These are phyloP conservation scores for Acer campestre DNA, from an alignment of 345 rosid species.

Conservation along the genomic window DNA sequence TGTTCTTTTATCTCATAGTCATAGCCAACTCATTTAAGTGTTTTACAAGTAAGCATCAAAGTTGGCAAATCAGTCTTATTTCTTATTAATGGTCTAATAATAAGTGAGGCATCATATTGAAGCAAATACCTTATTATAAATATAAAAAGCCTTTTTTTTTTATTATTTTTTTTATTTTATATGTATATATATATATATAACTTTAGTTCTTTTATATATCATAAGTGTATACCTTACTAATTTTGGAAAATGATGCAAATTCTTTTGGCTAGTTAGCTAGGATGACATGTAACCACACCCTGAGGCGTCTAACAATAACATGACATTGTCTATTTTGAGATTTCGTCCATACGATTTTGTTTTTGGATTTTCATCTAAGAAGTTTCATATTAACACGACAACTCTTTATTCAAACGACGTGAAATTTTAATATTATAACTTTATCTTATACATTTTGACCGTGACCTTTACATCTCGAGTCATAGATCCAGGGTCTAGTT, in stretches of 20 bases:
- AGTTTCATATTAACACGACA: neutral
- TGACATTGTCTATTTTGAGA: neutral
- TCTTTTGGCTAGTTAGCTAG: neutral
- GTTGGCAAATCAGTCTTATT: neutral
- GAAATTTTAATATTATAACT: neutral
- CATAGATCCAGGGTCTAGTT: neutral
- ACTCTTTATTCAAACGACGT: neutral
- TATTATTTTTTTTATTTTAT: too few relatives aligned
- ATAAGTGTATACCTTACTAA: neutral
- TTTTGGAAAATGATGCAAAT: neutral
- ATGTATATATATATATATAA: too few relatives aligned
- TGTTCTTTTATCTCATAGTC: neutral
- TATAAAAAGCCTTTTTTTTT: neutral
- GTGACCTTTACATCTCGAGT: neutral
- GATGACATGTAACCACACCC: neutral
- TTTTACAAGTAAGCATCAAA: neutral
- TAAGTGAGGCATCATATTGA: neutral
- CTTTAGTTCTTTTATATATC: too few relatives aligned
- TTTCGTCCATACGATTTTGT: neutral
- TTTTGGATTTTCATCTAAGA: neutral
- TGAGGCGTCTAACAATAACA: neutral
- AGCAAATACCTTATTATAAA: neutral
- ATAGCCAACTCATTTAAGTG: constrained; percentile 7
- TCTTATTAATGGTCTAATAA: neutral
- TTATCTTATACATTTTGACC: neutral